Percentiles rank a stretch among this genome's conserved stretches.
Evolutionary conservation across 306 rosid species (phyloP).

Genomic region (Gynostemma pentaphyllum): DNA sequence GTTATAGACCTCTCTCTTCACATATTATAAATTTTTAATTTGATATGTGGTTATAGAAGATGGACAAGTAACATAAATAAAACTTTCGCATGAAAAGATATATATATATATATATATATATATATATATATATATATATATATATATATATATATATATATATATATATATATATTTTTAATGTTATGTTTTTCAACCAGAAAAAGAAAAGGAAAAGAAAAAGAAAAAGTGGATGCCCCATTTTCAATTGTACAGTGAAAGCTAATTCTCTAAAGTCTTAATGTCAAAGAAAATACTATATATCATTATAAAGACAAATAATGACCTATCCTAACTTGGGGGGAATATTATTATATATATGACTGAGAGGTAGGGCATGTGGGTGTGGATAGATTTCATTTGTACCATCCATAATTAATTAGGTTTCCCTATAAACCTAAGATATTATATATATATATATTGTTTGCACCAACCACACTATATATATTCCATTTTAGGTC

Average conservation of each 20-base stretch:
- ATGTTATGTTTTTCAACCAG: background rate
- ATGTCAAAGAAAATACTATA: background rate
- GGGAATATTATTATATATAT: background rate
- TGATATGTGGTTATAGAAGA: too few species aligned
- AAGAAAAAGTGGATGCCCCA: background rate
- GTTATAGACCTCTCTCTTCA: too few species aligned
- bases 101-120: too few species aligned
- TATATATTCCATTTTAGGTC: background rate
- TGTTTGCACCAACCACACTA: background rate
- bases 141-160: too few species aligned
- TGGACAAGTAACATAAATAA: too few species aligned
- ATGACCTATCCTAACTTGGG: slow-evolving; percentile 1
- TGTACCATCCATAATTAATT: background rate
- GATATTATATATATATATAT: background rate
- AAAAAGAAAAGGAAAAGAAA: background rate
- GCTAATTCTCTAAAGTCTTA: background rate
- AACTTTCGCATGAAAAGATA: too few species aligned
- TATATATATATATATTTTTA: too few species aligned
- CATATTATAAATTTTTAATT: too few species aligned
- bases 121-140: too few species aligned
- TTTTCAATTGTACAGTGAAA: background rate
- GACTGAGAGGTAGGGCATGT: background rate
- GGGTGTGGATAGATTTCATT: background rate
- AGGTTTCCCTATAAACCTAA: background rate
- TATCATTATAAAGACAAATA: background rate